Evolutionary conservation across 352 stramenopile genomes (phyloP).

Genomic region (Phytophthora palmivora): DNA sequence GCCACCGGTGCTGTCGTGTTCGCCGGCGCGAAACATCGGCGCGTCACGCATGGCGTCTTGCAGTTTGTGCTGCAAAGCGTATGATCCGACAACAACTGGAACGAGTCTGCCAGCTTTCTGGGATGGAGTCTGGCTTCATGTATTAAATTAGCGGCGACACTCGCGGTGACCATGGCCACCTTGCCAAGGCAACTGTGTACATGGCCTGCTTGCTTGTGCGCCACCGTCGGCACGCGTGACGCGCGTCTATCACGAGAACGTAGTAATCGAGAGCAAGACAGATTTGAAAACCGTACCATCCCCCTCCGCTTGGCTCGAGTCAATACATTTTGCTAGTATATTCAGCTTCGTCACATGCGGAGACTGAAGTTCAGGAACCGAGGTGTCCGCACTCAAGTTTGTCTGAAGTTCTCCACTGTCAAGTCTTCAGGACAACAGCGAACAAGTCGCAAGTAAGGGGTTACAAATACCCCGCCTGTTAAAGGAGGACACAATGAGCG

Average conservation of each 20-base stretch:
- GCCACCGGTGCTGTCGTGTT: conserved; percentile 23
- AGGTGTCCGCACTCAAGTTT: conserved; percentile 4
- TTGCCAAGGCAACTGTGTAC: background rate
- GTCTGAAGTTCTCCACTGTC: background rate
- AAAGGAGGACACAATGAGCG: conserved; percentile 14
- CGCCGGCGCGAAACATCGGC: conserved; percentile 28
- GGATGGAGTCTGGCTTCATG: no score
- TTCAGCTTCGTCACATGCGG: conserved; percentile 11
- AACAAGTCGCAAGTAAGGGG: no score
- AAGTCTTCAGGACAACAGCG: no score
- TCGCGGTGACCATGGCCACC: background rate
- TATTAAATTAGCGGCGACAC: background rate
- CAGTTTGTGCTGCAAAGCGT: conserved; percentile 32
- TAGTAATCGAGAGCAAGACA: conserved; percentile 11
- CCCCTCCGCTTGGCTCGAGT: background rate
- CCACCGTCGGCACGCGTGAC: conserved; percentile 28
- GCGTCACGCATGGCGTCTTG: conserved; percentile 26
- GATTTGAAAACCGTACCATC: conserved; percentile 26
- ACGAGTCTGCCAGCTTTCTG: background rate
- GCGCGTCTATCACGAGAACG: conserved; percentile 19
- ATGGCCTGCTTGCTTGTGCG: background rate
- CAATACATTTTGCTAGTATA: conserved; percentile 19
- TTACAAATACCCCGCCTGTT: no score
- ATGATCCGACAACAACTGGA: conserved; percentile 24
- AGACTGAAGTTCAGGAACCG: no score